These are phyloP conservation scores for Phytophthora megakarya DNA, from an alignment of 352 stramenopile genomes.

Conservation along the genomic window DNA sequence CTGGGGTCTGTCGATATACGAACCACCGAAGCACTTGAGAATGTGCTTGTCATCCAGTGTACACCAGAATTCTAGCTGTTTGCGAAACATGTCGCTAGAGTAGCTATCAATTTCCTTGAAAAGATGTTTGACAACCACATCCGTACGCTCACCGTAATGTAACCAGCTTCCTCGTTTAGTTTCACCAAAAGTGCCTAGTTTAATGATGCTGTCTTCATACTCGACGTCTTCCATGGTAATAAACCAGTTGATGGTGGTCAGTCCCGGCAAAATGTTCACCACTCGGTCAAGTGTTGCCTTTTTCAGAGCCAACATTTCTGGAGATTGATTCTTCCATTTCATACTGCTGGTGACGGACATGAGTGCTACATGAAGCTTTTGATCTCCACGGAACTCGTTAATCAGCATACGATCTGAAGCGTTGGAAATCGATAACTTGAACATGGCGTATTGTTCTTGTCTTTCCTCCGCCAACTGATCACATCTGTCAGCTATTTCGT, in stretches of 20 bases:
- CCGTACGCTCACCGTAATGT: conserved; percentile 7
- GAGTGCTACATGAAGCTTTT: conserved; percentile 13
- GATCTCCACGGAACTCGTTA: conserved; percentile 10
- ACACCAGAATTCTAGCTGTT: conserved; percentile 36
- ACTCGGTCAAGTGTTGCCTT: conserved; percentile 1
- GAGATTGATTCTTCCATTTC: conserved; percentile 5
- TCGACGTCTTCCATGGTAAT: conserved; percentile 29
- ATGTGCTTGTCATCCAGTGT: conserved; percentile 33
- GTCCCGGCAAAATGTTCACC: background rate
- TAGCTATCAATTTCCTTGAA: conserved; percentile 9
- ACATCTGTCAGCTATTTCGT: background rate
- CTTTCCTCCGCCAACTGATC: background rate
- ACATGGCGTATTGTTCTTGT: background rate
- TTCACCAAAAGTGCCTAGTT: conserved; percentile 16
- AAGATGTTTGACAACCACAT: conserved; percentile 39
- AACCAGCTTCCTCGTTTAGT: conserved; percentile 19
- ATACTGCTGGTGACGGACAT: conserved; percentile 19
- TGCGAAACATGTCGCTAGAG: conserved; percentile 12
- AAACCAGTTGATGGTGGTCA: conserved; percentile 24
- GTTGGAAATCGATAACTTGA: background rate
- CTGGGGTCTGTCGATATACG: conserved; percentile 18
- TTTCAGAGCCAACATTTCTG: conserved; percentile 18
- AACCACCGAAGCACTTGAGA: conserved; percentile 40
- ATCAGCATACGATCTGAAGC: conserved; percentile 9
- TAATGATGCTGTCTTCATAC: conserved; percentile 17